Base-by-base conservation (phyloP, 331 rosid species). In the Acacia pycnantha region DNA sequence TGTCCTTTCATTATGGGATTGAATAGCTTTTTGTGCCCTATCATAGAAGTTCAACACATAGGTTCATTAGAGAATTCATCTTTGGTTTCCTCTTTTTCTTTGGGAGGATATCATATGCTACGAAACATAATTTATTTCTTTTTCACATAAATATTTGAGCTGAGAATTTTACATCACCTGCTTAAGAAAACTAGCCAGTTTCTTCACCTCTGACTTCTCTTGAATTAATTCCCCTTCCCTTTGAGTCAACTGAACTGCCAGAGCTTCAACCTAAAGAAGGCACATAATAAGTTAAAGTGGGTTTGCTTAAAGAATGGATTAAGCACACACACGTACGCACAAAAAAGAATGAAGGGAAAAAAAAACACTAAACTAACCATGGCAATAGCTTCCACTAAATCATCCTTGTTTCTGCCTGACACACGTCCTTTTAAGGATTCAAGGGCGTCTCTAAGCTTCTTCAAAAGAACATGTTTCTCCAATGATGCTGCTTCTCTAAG, bases 141-240 rank as follows among this genome's bases (percentile, higher is more conserved):
- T 58, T 31, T 31, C 76, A 69, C 35, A 16, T 26, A 29, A 27
- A 64, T 29, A 66, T 50, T 69, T 53, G 31, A 22, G 40, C 43
- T 61, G 79, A 79, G 41, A 77, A 58, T 59, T 70, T 79, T 27
- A 43, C 44, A 69, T 85, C 86, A 92, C 98, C 97, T 92, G 97
- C 90, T 94, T 94, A 74, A 94, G 98, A 91, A 94, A 94, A 88
- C 80, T 90, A 67, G 97, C 97, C 79, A 94, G 91, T 85, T 90
- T 94, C 93, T 92, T 94, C 82, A 92, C 98, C 84, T 94, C 98
- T 11, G 91, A 70, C 88, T 92, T 94, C 82, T 94, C 98, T 94
- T 90, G 97, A 79, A 92, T 85, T 73, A 94, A 82, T 83, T 92
- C 97, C 83, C 97, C 97, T 90, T 94, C 98, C 82, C 98, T 91